Base-by-base conservation (phyloP, 257 asterid genomes). In the Forsythia viridissima region DNA sequence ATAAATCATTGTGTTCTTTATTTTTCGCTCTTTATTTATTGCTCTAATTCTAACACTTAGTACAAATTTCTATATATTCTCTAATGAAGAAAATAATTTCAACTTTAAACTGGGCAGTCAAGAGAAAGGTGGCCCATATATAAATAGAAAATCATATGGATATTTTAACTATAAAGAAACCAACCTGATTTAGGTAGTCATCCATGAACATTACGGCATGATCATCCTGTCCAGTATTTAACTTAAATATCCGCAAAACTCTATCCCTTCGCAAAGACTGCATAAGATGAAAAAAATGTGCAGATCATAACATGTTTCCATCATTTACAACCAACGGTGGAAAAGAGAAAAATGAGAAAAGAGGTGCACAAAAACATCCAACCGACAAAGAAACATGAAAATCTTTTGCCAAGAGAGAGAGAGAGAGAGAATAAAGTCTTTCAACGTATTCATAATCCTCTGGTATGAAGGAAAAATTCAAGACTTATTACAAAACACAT, bases 181-280 rank as follows among this genome's bases (percentile, higher is more conserved):
- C 71, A 81, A 93, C 99, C 98, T 93, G 97, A 80, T 81, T 92
- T 55, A 87, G 51, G 85, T 96, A 96, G 88, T 96, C 93, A 34
- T 93, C 97, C 71, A 82, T 15, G 82, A 96, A 89, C 97, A 96
- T 96, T 76, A 96, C 80, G 70, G 99, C 98, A 87, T 91, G 96
- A 83, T 96, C 99, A 51, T 96, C 97, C 85, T 93, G 99, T 75
- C 99, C 99, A 63, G 92, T 91, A 84, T 84, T 96, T 80, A 96
- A 82, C 86, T 93, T 96, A 82, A 96, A 96, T 81, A 92, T 72
- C 71, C 94, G 96, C 82, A 96, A 66, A 75, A 89, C 85, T 44
- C 84, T 78, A 36, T 96, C 97, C 83, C 99, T 88, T 83, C 86
- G 91, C 34, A 94, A 86, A 39, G 94, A 86, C 98, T 94, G 93